phyloP scores from a whole-genome alignment of 164 flowering plant genomes.

The Nymphaea thermarum region DNA sequence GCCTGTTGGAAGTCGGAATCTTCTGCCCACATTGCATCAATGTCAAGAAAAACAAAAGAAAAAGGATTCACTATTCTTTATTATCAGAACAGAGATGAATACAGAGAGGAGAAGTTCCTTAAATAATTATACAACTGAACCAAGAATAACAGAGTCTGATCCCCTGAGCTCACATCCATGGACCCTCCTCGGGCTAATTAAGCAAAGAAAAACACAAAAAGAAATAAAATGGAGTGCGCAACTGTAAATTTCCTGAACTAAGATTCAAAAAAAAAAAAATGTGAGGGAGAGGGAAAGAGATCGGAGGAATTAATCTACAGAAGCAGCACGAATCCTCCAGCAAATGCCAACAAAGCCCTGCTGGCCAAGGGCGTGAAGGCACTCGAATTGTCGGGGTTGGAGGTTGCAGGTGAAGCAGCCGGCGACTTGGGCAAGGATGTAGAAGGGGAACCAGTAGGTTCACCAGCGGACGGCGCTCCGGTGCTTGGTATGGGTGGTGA shows the following conservation, averaged over 20 bases:
- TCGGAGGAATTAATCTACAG: constrained; percentile 2
- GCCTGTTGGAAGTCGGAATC: background rate
- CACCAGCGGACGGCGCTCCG: background rate
- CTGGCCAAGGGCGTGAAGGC: constrained; percentile 19
- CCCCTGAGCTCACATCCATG: background rate
- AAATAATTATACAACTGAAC: background rate
- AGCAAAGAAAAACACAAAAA: background rate
- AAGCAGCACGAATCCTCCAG: constrained; percentile 30
- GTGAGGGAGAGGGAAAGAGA: background rate
- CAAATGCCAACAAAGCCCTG: constrained; percentile 18
- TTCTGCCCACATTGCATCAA: background rate
- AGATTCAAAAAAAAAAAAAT: background rate
- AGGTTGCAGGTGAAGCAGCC: background rate
- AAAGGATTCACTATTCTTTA: background rate
- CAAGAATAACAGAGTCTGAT: too few species aligned
- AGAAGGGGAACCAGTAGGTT: background rate
- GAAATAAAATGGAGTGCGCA: background rate
- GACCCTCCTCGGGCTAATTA: background rate
- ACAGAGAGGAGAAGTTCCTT: background rate
- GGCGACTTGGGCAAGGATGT: background rate
- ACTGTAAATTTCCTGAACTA: background rate
- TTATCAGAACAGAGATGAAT: background rate
- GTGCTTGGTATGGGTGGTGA: background rate
- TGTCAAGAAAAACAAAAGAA: too few species aligned
- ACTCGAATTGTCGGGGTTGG: background rate